Conservation (phyloP, 306 rosid genomes). For the Adenanthera pavonina region DNA sequence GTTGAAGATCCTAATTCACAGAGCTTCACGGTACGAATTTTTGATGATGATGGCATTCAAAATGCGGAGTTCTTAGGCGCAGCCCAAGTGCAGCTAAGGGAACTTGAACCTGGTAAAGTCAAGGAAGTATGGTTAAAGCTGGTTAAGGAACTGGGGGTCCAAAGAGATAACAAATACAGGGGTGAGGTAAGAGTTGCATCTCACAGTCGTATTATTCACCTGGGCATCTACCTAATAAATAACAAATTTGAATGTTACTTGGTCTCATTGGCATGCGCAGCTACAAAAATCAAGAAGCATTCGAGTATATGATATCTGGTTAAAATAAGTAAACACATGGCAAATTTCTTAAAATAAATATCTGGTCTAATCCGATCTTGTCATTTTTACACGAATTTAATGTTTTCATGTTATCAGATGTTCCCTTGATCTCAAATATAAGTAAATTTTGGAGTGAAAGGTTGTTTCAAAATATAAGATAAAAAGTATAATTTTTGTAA, state of each 20-base stretch:
- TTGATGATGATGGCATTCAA: constrained; percentile 87
- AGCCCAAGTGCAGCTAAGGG: constrained; percentile 66
- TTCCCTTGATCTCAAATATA: too few species aligned
- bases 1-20: constrained; percentile 82
- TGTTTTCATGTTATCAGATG: not conserved
- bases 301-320: constrained; percentile 3
- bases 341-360: too few species aligned
- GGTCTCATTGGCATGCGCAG: not conserved
- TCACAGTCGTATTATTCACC: constrained; percentile 22
- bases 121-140: constrained; percentile 82
- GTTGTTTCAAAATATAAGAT: too few species aligned
- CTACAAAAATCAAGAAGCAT: constrained; percentile 9
- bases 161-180: constrained; percentile 76
- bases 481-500: too few species aligned
- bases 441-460: too few species aligned
- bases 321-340: not conserved
- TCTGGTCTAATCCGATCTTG: constrained; percentile 9
- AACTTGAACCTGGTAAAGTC: constrained; percentile 87
- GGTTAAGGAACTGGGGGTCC: constrained; percentile 83
- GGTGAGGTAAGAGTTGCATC: constrained; percentile 74
- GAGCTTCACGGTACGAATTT: constrained; percentile 81
- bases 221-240: not conserved
- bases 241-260: not conserved
- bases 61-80: constrained; percentile 82
- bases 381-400: not conserved